Evolutionary conservation across 495 filamentous ascomycete genomes (phyloP), one percentile per base, ranked within the genome.

Genomic region (Cercophora samala): DNA sequence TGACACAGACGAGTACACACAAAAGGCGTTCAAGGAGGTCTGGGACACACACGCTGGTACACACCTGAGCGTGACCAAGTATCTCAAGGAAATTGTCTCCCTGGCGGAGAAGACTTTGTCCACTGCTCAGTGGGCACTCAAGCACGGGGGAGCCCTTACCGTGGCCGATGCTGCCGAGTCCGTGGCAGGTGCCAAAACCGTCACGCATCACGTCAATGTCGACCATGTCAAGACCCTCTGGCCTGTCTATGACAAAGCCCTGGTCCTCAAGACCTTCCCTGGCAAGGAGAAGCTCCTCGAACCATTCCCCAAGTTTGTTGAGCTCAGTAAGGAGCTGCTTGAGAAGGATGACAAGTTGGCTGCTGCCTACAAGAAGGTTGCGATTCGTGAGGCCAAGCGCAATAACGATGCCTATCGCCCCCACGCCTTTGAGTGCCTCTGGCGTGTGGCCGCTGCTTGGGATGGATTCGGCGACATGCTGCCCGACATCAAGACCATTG

Each of bases 41-140:
- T 99, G 95, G 95, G 85, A 84, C 51, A 91, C 96, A 66, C 93
- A 93, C 73, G 93, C 94, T 1, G 93, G 93, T 46, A 92, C 93
- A 52, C 86, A 86, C 21, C 85, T 93, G 32, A 89, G 91, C 1
- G 91, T 97, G 22, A 83, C 90, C 64, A 83, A 97, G 2, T 96
- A 97, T 73, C 81, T 96, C 21, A 83, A 82, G 54, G 95, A 99
- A 78, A 96, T 98, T 68, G 80, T 90, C 18, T 78, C 76, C 17
- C 80, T 97, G 1, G 85, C 87, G 17, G 81, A 85, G 19, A 79
- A 83, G 62, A 83, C 93, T 64, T 75, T 97, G 17, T 84, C 89
- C 4, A 92, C 91, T 8, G 84, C 90, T 3, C 89, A 89, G 71
- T 98, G 95, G 95, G 87, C 87, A 6, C 86, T 97, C 24, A 96